Evolutionary conservation across 1,139 yeast species (phyloP), one percentile per base, ranked within the genome.

Genomic region (Sugiyamaella japonica): DNA sequence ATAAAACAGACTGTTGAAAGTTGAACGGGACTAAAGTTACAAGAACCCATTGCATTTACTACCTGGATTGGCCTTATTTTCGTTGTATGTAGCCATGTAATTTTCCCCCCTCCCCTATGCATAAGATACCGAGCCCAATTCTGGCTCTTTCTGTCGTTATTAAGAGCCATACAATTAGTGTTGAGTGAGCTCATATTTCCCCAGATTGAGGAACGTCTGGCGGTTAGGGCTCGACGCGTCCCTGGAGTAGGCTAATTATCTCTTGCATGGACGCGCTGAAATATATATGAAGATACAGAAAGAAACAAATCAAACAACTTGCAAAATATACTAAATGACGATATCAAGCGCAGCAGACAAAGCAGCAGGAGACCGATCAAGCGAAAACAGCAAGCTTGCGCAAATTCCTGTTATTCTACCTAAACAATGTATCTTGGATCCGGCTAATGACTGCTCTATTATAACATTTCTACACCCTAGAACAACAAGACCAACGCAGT

Each of bases 401-500:
- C 36, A 16, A 23, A 45, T 52, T 23, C 53, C 59, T 13, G 47
- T 56, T 3, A 50, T 56, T 36, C 54, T 59, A n/a, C 58, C 59
- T 9, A 37, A 42, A 25, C 56, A 50, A 34, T 55, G 58, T 50
- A 23, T 39, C 3, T 28, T 48, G 23, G 50, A 34, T 31, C 23
- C 51, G 12, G 12, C 31, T 38, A 23, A 25, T 12, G 46, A 42
- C 8, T 42, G 46, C 12, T 15, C 23, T 25, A 37, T 58, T 16
- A 42, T 55, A 1, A 32, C 46, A 13, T 51, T 59, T n/a, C 58
- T 58, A 23, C 63, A 70, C 48, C 74, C 74, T 4, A 56, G 66
- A 13, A 66, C 71, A 0, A 56, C 56, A 3, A 39, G 47, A 31
- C 57, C 59, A 1, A 61, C 67, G 23, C 54, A 61, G 49, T 70